Conservation (phyloP, 139 green algal species). For the Gonium pectorale region DNA sequence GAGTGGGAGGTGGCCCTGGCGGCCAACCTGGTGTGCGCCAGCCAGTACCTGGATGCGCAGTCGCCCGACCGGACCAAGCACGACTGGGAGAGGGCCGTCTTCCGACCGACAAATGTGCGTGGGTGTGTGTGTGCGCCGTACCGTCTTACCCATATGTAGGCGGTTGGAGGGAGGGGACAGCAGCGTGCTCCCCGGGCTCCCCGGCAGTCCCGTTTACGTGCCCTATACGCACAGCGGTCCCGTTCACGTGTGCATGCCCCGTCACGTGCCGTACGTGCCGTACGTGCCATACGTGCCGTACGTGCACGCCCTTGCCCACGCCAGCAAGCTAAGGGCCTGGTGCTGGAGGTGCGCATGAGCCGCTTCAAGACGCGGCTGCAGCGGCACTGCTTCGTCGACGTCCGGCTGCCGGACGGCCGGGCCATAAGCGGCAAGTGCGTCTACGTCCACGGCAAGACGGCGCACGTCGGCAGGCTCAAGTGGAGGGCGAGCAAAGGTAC, state of each 20-base stretch:
- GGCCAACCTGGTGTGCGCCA: neutral
- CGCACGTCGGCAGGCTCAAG: neutral
- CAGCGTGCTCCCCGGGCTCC: too few species aligned
- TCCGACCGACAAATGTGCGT: too few species aligned
- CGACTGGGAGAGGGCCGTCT: too few species aligned
- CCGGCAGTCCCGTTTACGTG: too few species aligned
- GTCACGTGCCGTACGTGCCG: too few species aligned
- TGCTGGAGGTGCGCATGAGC: constrained; percentile 1
- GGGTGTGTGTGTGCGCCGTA: too few species aligned
- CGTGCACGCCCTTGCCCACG: neutral
- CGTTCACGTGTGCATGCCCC: too few species aligned
- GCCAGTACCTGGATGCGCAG: constrained; percentile 7
- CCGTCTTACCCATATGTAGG: too few species aligned
- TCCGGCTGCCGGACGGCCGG: neutral
- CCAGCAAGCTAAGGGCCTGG: neutral
- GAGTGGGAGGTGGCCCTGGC: constrained; percentile 11
- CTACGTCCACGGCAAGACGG: neutral
- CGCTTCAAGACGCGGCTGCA: constrained; percentile 35
- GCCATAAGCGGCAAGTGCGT: neutral
- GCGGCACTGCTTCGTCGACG: neutral
- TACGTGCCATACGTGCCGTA: neutral
- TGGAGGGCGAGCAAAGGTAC: too few species aligned
- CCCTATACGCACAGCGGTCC: too few species aligned
- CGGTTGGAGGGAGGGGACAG: too few species aligned
- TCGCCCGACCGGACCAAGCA: neutral